Conservation (phyloP, 2,329 filamentous ascomycete genomes). For the Pseudogymnoascus sp. region DNA sequence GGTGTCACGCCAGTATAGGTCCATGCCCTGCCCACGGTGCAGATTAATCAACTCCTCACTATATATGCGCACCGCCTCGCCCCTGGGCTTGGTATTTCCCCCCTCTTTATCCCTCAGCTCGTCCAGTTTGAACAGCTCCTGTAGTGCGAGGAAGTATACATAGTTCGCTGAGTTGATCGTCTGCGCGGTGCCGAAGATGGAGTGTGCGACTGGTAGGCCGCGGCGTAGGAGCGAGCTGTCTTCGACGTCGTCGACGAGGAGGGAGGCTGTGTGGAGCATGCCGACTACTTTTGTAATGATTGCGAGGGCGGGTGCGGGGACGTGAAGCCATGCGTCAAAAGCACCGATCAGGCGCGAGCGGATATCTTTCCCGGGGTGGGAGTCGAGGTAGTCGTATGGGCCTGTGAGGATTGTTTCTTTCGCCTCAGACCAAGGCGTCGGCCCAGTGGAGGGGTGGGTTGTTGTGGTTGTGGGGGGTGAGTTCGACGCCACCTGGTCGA, state of each 20-base stretch:
- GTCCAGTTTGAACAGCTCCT: constrained; percentile 64
- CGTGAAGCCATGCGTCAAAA: constrained; percentile 75
- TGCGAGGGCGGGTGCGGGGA: constrained; percentile 62
- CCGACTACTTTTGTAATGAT: constrained; percentile 74
- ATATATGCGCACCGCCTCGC: constrained; percentile 59
- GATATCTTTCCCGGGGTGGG: constrained; percentile 79
- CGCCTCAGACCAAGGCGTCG: constrained; percentile 54
- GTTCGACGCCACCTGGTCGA: background rate
- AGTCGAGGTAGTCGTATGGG: constrained; percentile 74
- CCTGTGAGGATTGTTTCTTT: constrained; percentile 74
- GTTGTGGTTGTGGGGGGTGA: constrained; percentile 25
- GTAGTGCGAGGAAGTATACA: constrained; percentile 74
- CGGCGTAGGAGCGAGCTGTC: constrained; percentile 71
- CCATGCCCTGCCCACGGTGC: constrained; percentile 84
- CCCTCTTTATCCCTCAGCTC: constrained; percentile 45
- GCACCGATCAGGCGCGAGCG: constrained; percentile 71
- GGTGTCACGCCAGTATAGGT: constrained; percentile 83
- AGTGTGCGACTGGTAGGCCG: constrained; percentile 75
- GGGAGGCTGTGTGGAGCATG: constrained; percentile 79
- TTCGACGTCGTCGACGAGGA: constrained; percentile 84
- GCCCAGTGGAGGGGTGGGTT: constrained; percentile 28
- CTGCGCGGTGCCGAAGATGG: constrained; percentile 78
- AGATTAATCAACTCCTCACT: constrained; percentile 79
- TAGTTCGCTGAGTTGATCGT: constrained; percentile 91
- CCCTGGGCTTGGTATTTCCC: background rate